Evolutionary conservation across 2,329 filamentous ascomycete species (phyloP).

Genomic region (Aspergillus clavatus): DNA sequence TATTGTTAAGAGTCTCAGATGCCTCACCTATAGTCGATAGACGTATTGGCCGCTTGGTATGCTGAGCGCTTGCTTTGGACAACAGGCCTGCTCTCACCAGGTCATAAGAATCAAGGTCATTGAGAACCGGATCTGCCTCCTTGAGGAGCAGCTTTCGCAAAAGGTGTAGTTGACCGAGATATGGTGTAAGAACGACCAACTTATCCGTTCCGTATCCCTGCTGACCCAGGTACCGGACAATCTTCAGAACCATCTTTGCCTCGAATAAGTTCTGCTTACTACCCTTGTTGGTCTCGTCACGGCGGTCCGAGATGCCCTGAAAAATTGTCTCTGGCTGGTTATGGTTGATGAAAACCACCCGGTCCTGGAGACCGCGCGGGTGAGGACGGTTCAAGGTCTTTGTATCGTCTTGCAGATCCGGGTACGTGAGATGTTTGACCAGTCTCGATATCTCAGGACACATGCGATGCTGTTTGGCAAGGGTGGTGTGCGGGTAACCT

Average conservation of each 20-base stretch:
- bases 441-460: conserved; percentile 61
- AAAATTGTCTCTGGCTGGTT: conserved; percentile 48
- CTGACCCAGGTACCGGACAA: conserved; percentile 63
- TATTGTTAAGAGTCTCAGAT: neutral
- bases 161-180: conserved; percentile 62
- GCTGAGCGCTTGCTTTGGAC: conserved; percentile 48
- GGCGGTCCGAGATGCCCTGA: conserved; percentile 42
- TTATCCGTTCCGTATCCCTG: conserved; percentile 64
- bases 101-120: conserved; percentile 63
- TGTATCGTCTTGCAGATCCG: conserved; percentile 52
- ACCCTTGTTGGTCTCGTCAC: conserved; percentile 46
- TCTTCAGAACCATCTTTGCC: conserved; percentile 60
- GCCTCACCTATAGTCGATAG: conserved; percentile 65
- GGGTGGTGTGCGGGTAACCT: conserved; percentile 50
- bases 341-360: conserved; percentile 66
- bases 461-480: conserved; percentile 64
- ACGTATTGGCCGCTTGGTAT: conserved; percentile 50
- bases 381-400: conserved; percentile 45
- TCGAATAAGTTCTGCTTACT: conserved; percentile 64
- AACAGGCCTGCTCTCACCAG: conserved; percentile 59
- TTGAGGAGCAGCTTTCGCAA: conserved; percentile 50
- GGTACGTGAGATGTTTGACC: conserved; percentile 57
- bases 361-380: conserved; percentile 54
- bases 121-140: conserved; percentile 61
- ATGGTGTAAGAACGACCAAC: conserved; percentile 66